Conservation (phyloP, 371 early-diverging fungal species). For the Actinomucor elegans region DNA sequence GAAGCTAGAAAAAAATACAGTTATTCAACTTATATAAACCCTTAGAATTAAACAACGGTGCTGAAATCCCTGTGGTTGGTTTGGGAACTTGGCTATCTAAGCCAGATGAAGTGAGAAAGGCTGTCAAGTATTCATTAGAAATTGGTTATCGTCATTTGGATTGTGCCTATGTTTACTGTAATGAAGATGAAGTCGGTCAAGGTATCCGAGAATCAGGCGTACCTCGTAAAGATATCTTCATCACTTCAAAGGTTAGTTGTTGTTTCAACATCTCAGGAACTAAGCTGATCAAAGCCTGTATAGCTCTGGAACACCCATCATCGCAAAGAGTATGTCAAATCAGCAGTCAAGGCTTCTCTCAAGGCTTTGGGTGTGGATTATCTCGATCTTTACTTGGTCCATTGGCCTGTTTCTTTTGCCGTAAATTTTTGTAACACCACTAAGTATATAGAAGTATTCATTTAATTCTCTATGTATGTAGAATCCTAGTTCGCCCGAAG, state of each 20-base stretch:
- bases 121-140: slow-evolving; percentile 58
- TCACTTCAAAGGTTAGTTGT: slow-evolving; percentile 73
- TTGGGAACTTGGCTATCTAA: slow-evolving; percentile 65
- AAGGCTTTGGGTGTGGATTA: slow-evolving; percentile 77
- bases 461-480: slow-evolving; percentile 11
- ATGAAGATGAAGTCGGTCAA: slow-evolving; percentile 86
- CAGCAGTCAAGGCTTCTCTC: slow-evolving; percentile 68
- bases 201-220: slow-evolving; percentile 60
- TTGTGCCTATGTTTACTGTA: slow-evolving; percentile 71
- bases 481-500: slow-evolving; percentile 33
- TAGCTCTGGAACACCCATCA: slow-evolving; percentile 86
- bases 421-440: slow-evolving; percentile 19
- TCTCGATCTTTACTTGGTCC: slow-evolving; percentile 90
- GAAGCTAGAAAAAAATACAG: too few species aligned
- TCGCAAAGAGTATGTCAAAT: slow-evolving; percentile 65
- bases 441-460: neutral
- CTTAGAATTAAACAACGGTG: slow-evolving; percentile 56
- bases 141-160: slow-evolving; percentile 79
- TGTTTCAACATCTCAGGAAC: neutral
- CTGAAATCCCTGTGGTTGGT: slow-evolving; percentile 49
- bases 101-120: slow-evolving; percentile 56
- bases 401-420: slow-evolving; percentile 57
- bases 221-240: slow-evolving; percentile 74
- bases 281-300: neutral
- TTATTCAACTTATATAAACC: neutral